Evolutionary conservation across 306 rosid species (phyloP), one percentile per base, ranked within the genome.

Genomic region (Erythrophleum fordii): DNA sequence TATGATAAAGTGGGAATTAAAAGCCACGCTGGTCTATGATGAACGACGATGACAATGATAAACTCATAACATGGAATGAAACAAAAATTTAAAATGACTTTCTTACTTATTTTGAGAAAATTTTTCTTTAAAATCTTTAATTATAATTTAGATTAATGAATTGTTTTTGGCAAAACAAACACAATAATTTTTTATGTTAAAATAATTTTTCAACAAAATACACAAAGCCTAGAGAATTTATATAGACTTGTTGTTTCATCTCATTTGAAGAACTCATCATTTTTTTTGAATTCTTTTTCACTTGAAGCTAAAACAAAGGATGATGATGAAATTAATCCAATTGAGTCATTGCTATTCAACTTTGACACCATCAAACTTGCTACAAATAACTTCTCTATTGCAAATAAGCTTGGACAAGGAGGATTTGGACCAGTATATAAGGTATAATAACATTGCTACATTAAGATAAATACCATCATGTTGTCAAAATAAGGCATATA

Each of bases 361-460:
- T 79, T 75, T 6, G 78, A 82, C 3, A 75, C 72, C 49, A 69
- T 82, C 13, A 55, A 66, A 55, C 45, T 64, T 28, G 82, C 89
- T 46, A 85, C 84, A 35, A 41, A 13, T 44, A 74, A 82, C 49
- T 85, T 85, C 60, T 79, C 86, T 0, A 25, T 75, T 55, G n/a
- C 67, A 14, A 85, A 85, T 82, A 85, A 75, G 25, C 72, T 85
- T 29, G 86, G 84, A 44, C 53, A 85, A 51, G 89, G 86, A 1
- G 89, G 86, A 69, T 85, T 82, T 53, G 89, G 89, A 66, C 23
- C 71, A 0, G 89, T 85, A 35, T 82, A 82, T 20, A 8, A 3
- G 72, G 88, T 85, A 82, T 60, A 25, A 26, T 42, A 53, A 45
- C 26, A 12, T 3, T 13, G 3, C 76, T 13, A 2, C 68, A 3